A percentile compares a stretch with the other conserved stretches of the same genome.
Evolutionary conservation across 495 filamentous ascomycete genomes (phyloP).

Genomic region (Penicillium cataractarum): DNA sequence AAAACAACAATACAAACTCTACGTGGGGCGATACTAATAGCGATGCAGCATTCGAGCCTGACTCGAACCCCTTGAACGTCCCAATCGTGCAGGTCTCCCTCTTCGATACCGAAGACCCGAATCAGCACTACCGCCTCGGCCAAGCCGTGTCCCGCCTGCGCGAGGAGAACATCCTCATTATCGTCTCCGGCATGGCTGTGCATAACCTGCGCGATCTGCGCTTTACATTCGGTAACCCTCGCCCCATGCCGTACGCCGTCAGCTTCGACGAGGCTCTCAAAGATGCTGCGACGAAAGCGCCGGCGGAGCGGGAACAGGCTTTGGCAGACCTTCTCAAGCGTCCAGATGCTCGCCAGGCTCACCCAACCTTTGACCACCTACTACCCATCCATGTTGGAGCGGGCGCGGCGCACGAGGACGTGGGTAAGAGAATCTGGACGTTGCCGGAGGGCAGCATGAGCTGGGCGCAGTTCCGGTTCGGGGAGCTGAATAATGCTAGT

Average conservation of each 20-base stretch:
- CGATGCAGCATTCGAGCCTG: constrained; percentile 63
- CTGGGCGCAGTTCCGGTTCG: constrained; percentile 79
- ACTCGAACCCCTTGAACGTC: constrained; percentile 73
- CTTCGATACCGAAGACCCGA: constrained; percentile 67
- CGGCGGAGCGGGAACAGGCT: constrained; percentile 59
- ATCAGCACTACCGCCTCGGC: constrained; percentile 73
- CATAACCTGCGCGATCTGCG: constrained; percentile 77
- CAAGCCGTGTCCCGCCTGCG: constrained; percentile 68
- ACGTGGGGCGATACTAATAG: constrained; percentile 1
- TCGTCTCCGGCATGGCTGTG: constrained; percentile 84
- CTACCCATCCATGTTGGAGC: constrained; percentile 77
- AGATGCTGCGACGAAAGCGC: constrained; percentile 60
- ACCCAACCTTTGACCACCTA: constrained; percentile 81
- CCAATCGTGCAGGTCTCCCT: constrained; percentile 84
- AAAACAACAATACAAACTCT: neutral
- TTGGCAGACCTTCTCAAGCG: constrained; percentile 64
- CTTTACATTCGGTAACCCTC: constrained; percentile 45
- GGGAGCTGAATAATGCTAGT: constrained; percentile 50
- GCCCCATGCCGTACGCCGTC: constrained; percentile 64
- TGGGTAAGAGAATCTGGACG: constrained; percentile 66
- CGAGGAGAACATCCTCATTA: constrained; percentile 71
- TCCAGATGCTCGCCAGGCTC: constrained; percentile 72
- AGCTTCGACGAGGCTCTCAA: constrained; percentile 81
- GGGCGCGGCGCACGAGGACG: constrained; percentile 68
- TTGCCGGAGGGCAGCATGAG: constrained; percentile 67